Base-by-base conservation (phyloP, 2,329 filamentous ascomycete genomes). In the Neopestalotiopsis sp. region DNA sequence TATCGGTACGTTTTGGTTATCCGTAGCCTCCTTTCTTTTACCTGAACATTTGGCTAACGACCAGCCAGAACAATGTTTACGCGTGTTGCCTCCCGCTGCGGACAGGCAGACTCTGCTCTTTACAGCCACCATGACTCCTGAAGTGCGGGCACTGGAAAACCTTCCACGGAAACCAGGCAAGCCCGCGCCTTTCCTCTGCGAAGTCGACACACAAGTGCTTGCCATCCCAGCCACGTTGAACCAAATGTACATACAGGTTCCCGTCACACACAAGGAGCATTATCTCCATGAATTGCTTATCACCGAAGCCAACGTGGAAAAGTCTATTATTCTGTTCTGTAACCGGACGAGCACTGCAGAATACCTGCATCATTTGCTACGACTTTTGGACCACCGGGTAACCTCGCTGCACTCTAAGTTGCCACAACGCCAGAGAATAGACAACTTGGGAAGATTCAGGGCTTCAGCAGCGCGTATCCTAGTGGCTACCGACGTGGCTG, bases 101-200 rank as follows among this genome's bases (percentile, higher is more conserved):
- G 86, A 94, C 76, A 89, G 96, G n/a, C 95, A 99, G 80, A 99
- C 95, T 0, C 89, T 97, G 17, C 88, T 99, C 2, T 99, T 99
- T 83, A 99, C 96, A 9, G 96, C 96, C 17, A 99, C 96, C 1
- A 91, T 99, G 58, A 98, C 96, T 0, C 90, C 94, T 2, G 95
- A 98, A 83, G 94, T 99, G 4, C 90, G 94, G 64, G 93, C 94
- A 2, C 83, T 98, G 69, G 96, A 97, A 80, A 88, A 92, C 69
- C 89, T 93, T 83, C 91, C 94, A 9, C 85, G 89, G 52, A 86
- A 90, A 58, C 86, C 89, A 1, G 90, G 89, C 66, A 92, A 93
- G 71, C 90, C 89, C 65, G 91, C 94, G 1, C 90, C 97, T 49
- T 97, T 95, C 80, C 89, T 98, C 60, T 97, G 94, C 76, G 95